A percentile compares a stretch with the other conserved stretches of the same genome.
These are phyloP conservation scores for Exophiala sp. DNA, from an alignment of 2,329 filamentous ascomycete species.

Conservation along the genomic window DNA sequence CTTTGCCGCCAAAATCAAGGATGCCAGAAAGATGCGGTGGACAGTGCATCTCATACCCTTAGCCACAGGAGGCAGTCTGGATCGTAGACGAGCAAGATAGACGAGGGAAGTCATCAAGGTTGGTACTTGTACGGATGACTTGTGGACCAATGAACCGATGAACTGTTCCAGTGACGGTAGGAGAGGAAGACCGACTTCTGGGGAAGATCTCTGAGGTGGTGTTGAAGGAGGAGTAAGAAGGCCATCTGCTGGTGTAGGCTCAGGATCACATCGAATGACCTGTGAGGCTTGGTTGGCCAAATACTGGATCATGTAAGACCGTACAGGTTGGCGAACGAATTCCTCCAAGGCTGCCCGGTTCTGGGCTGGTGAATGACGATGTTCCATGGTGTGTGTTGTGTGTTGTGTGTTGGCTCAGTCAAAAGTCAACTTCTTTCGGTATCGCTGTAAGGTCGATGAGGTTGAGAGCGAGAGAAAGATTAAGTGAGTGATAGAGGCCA, in stretches of 20 bases:
- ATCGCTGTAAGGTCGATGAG: background rate
- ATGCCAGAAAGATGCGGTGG: slow-evolving; percentile 86
- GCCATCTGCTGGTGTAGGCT: slow-evolving; percentile 45
- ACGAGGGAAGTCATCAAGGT: slow-evolving; percentile 96
- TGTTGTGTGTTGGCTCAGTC: background rate
- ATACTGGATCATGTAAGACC: slow-evolving; percentile 47
- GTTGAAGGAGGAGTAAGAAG: slow-evolving; percentile 60
- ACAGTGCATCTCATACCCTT: slow-evolving; percentile 96
- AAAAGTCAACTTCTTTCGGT: background rate
- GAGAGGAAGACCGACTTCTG: slow-evolving; percentile 37
- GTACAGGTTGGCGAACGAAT: slow-evolving; percentile 47
- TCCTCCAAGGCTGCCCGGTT: slow-evolving; percentile 47
- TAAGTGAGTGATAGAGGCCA: slow-evolving; percentile 15
- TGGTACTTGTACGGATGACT: slow-evolving; percentile 93
- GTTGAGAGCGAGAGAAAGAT: slow-evolving; percentile 3
- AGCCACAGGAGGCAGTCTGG: slow-evolving; percentile 84
- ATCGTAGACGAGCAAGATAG: slow-evolving; percentile 81
- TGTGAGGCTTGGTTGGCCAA: slow-evolving; percentile 45
- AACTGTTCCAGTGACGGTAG: slow-evolving; percentile 83
- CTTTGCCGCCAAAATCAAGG: slow-evolving; percentile 71
- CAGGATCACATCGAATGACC: slow-evolving; percentile 48
- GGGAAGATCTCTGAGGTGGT: slow-evolving; percentile 49
- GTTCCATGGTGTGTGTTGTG: slow-evolving; percentile 21
- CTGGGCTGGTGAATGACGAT: slow-evolving; percentile 24
- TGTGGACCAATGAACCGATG: slow-evolving; percentile 84